phyloP scores from a whole-genome alignment of 305 asterid species.

The Ilex paraguariensis region DNA sequence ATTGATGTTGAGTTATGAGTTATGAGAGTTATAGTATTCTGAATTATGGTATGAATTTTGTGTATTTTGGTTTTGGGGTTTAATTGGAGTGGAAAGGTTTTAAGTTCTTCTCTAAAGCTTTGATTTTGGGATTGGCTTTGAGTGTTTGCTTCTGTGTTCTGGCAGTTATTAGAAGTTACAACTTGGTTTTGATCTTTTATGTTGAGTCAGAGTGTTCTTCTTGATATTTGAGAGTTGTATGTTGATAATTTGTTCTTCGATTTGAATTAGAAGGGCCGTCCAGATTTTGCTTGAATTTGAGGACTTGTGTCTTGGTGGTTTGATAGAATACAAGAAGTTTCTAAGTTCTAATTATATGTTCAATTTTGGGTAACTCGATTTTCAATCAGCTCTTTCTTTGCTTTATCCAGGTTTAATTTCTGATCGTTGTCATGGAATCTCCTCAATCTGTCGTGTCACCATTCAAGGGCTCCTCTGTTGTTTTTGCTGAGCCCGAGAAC shows the following conservation, averaged over 20 bases:
- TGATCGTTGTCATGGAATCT: constrained; percentile 59
- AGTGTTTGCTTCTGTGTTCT: background rate
- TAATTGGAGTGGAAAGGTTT: background rate
- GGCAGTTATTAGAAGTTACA: too few relatives aligned
- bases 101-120: too few relatives aligned
- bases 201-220: too few relatives aligned
- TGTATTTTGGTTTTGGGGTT: background rate
- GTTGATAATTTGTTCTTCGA: background rate
- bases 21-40: background rate
- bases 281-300: too few relatives aligned
- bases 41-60: too few relatives aligned
- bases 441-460: constrained; percentile 89
- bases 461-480: constrained; percentile 37
- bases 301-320: too few relatives aligned
- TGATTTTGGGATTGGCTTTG: background rate
- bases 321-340: too few relatives aligned
- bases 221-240: background rate
- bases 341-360: too few relatives aligned
- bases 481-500: constrained; percentile 54
- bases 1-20: background rate
- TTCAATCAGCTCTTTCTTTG: background rate
- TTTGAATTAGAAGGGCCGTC: too few relatives aligned
- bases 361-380: too few relatives aligned
- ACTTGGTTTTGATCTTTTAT: too few relatives aligned
- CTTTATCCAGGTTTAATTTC: constrained; percentile 13